These are phyloP conservation scores for Debaryomyces subglobosus DNA, from an alignment of 1,139 yeast species.

Conservation along the genomic window DNA sequence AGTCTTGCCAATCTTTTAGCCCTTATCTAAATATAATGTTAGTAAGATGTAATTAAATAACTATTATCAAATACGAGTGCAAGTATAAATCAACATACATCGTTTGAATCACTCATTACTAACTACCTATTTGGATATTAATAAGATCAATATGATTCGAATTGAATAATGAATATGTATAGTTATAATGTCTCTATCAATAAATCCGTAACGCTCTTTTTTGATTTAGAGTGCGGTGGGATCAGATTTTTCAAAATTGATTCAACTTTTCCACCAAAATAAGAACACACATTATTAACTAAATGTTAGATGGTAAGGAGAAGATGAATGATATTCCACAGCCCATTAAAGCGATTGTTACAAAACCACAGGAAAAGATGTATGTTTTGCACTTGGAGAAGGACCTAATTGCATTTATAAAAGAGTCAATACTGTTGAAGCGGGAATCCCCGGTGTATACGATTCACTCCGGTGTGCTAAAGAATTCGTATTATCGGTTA, in stretches of 20 bases:
- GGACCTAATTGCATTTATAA: slow-evolving; percentile 43
- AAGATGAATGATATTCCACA: slow-evolving; percentile 19
- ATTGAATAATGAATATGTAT: background rate
- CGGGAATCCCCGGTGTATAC: slow-evolving; percentile 16
- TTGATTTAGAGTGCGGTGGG: slow-evolving; percentile 5
- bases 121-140: background rate
- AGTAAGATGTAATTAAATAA: slow-evolving; percentile 15
- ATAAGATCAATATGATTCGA: background rate
- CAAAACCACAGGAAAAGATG: slow-evolving; percentile 50
- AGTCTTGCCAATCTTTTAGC: slow-evolving; percentile 60
- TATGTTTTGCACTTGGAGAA: slow-evolving; percentile 59
- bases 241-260: slow-evolving; percentile 5
- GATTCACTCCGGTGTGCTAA: slow-evolving; percentile 37
- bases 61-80: background rate
- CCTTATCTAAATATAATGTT: slow-evolving; percentile 44
- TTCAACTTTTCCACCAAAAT: background rate
- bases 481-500: slow-evolving; percentile 69
- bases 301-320: background rate
- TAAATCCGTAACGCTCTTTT: background rate
- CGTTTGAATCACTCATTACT: slow-evolving; percentile 8
- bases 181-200: background rate
- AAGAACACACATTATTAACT: background rate
- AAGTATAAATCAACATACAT: slow-evolving; percentile 17
- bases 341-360: slow-evolving; percentile 38
- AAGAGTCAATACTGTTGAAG: slow-evolving; percentile 13